Percentiles rank a stretch among this genome's conserved stretches.
Conservation (phyloP, 805 yeast species). For the Kluyveromyces aestuarii region DNA sequence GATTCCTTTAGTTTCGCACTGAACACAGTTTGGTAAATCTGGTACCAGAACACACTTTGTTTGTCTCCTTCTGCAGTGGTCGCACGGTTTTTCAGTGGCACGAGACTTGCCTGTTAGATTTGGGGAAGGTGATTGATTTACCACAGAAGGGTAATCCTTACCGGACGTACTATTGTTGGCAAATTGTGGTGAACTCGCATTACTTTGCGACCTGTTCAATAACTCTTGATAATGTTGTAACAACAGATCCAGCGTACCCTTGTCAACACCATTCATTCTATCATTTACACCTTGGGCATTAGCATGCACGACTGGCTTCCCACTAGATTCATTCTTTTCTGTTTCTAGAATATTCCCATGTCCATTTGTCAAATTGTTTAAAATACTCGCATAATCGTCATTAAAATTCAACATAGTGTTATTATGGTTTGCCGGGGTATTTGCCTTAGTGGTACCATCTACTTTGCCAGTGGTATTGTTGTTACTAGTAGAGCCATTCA, state of each 20-base stretch:
- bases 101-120: conserved; percentile 2
- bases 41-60: conserved; percentile 69
- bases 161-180: neutral
- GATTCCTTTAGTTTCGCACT: conserved; percentile 65
- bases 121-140: neutral
- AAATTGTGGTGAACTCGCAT: conserved; percentile 3
- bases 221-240: conserved; percentile 24
- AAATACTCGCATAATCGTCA: conserved; percentile 20
- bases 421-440: conserved; percentile 3
- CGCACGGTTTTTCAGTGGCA: conserved; percentile 48
- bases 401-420: conserved; percentile 16
- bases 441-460: neutral
- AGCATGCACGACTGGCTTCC: neutral
- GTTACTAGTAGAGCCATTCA: neutral
- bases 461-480: conserved; percentile 3
- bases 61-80: conserved; percentile 73
- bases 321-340: neutral
- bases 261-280: conserved; percentile 7
- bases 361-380: conserved; percentile 18
- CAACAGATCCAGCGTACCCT: conserved; percentile 19
- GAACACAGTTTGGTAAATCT: conserved; percentile 54
- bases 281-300: neutral
- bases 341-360: conserved; percentile 5
- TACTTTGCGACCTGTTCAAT: conserved; percentile 10
- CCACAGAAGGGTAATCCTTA: neutral